phyloP scores from a whole-genome alignment of 495 filamentous ascomycete species.

The Penicillium mononematosum region DNA sequence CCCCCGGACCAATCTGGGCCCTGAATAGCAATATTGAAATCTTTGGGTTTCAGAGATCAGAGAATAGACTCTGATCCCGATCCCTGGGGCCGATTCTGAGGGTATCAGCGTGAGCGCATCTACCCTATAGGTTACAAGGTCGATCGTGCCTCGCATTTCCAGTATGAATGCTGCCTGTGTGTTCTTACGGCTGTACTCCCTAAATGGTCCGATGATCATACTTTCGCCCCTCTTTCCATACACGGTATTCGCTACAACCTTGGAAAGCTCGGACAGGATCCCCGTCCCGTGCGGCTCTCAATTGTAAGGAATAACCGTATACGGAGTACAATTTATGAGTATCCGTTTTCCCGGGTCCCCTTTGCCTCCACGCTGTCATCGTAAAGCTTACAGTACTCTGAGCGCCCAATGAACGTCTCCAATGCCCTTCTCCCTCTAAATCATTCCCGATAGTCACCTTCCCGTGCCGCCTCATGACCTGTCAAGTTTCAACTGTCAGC shows the following conservation, averaged over 20 bases:
- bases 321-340: not conserved
- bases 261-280: conserved; percentile 3
- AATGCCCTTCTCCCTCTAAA: conserved; percentile 16
- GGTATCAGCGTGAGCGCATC: not conserved
- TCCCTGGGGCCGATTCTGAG: conserved; percentile 7
- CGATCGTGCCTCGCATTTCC: not conserved
- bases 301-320: conserved; percentile 13
- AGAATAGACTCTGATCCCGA: conserved; percentile 13
- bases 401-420: conserved; percentile 15
- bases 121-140: not conserved
- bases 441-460: conserved; percentile 26
- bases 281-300: conserved; percentile 20
- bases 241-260: conserved; percentile 1
- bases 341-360: not conserved
- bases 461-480: conserved; percentile 22
- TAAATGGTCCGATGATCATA: not conserved
- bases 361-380: not conserved
- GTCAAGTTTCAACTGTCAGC: conserved; percentile 26
- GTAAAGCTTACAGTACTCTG: conserved; percentile 3
- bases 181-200: not conserved
- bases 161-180: not conserved
- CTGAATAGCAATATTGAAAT: conserved; percentile 13
- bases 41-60: conserved; percentile 16
- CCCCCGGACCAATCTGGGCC: conserved; percentile 22
- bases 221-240: not conserved